Base-by-base conservation (phyloP, 2,329 filamentous ascomycete species). In the Alternaria atra region DNA sequence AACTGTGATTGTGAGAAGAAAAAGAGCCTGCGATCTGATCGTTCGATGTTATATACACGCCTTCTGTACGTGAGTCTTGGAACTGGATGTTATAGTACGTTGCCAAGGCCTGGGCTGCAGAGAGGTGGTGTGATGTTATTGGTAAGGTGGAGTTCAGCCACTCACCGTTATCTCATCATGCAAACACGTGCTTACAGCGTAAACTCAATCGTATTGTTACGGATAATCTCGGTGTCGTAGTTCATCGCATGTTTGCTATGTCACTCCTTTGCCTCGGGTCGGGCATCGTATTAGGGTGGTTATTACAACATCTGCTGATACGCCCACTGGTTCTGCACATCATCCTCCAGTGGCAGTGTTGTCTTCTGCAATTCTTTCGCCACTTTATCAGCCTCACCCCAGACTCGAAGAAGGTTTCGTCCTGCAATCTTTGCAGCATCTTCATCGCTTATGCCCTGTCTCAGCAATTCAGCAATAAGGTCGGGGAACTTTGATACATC, bases 401-500 rank as follows among this genome's bases (percentile, higher is more conserved):
- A 97, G 6, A 97, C 93, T 20, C 94, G 87, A 58, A 97, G 78
- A 3, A 97, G 66, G 76, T 97, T 97, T 3, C 89, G 86, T 0
- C 94, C 94, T 0, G 89, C 90, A 9, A 97, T 82, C 78, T 93
- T 93, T 17, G 82, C 86, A 1, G 87, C 90, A 76, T 97, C 89
- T 30, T 83, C 79, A 63, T 95, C 91, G 40, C 87, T 91, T 5
- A 97, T 85, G 0, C 92, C 93, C 40, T 89, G 85, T 50, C 83
- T 83, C 66, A 97, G 80, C 60, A 97, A 79, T 78, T 93, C 91
- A 4, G 87, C 88, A 8, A 97, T 86, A 44, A 97, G 80, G 58
- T 90, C 87, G 0, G 93, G 94, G 71, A 90, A 97, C 74, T 92
- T 92, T 50, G 89, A 89, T 6, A 97, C 93, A 76, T 97, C 93